Percentiles rank a stretch among this genome's conserved stretches.
phyloP scores from a whole-genome alignment of 1,284 basidiomycete species.

The Rugiboletus extremiorientalis region DNA sequence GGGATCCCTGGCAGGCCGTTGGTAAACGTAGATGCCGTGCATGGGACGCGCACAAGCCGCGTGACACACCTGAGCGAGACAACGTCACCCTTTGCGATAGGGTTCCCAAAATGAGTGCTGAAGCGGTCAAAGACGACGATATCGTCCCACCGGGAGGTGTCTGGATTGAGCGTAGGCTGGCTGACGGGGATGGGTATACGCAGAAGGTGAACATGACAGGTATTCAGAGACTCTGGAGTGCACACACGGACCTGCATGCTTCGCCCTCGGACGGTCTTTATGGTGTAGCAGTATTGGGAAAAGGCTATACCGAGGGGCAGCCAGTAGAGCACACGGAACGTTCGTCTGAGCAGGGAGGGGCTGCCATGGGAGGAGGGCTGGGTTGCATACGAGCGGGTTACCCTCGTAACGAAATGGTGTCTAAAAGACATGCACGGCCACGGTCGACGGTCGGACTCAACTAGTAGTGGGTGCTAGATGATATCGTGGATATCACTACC shows the following conservation, averaged over 20 bases:
- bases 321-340: conserved; percentile 50
- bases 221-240: background rate
- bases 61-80: conserved; percentile 55
- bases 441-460: too few relatives aligned
- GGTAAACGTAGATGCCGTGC: background rate
- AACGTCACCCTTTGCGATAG: conserved; percentile 60
- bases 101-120: conserved; percentile 38
- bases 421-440: too few relatives aligned
- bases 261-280: conserved; percentile 58
- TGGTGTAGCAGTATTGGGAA: conserved; percentile 49
- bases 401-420: too few relatives aligned
- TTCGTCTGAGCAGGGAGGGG: conserved; percentile 15
- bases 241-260: conserved; percentile 71
- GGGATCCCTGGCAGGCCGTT: conserved; percentile 51
- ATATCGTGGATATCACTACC: too few relatives aligned
- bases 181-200: conserved; percentile 25
- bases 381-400: conserved; percentile 36
- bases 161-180: conserved; percentile 78
- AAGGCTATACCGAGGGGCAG: conserved; percentile 53
- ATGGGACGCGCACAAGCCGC: background rate
- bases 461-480: too few relatives aligned
- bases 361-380: background rate
- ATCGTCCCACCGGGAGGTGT: conserved; percentile 59
- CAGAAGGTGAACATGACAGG: background rate
- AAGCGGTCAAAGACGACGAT: conserved; percentile 62